These are phyloP conservation scores for Globisporangium spiculum DNA, from an alignment of 352 stramenopile species.

Conservation along the genomic window DNA sequence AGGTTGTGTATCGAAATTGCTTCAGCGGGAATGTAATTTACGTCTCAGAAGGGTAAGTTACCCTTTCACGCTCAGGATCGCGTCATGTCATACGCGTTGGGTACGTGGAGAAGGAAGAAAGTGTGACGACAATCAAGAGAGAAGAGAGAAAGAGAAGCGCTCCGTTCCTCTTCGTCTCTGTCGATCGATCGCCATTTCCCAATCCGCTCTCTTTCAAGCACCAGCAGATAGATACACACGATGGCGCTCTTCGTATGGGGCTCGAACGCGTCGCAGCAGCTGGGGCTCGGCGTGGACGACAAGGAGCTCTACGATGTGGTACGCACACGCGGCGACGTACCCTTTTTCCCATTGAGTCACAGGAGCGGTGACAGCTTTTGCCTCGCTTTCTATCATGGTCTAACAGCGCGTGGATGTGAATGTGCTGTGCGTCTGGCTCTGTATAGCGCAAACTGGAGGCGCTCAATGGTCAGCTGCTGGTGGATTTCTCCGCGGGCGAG, in stretches of 20 bases:
- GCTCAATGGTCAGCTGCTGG: slow-evolving; percentile 54
- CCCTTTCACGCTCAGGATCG: not conserved
- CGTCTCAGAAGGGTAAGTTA: not conserved
- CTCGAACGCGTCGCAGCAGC: slow-evolving; percentile 67
- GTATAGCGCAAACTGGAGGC: slow-evolving; percentile 48
- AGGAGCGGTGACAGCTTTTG: not conserved
- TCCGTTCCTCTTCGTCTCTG: not conserved
- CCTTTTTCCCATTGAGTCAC: not conserved
- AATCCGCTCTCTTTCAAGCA: slow-evolving; percentile 1
- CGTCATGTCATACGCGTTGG: not conserved
- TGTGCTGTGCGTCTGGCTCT: not conserved
- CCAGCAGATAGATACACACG: not conserved
- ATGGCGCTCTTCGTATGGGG: slow-evolving; percentile 84
- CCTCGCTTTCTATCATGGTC: not conserved
- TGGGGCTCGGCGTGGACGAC: slow-evolving; percentile 47
- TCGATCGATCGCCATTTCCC: not conserved
- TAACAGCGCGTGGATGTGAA: not conserved
- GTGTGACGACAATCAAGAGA: not conserved
- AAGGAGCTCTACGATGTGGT: slow-evolving; percentile 63
- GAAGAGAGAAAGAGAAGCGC: not conserved
- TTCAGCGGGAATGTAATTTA: not conserved
- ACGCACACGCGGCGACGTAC: not conserved
- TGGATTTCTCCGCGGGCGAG: slow-evolving; percentile 71
- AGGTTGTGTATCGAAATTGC: not conserved
- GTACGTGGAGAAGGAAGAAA: not conserved